Evolutionary conservation across 1,284 basidiomycete genomes (phyloP).

Genomic region (Fomitopsis pinicola): DNA sequence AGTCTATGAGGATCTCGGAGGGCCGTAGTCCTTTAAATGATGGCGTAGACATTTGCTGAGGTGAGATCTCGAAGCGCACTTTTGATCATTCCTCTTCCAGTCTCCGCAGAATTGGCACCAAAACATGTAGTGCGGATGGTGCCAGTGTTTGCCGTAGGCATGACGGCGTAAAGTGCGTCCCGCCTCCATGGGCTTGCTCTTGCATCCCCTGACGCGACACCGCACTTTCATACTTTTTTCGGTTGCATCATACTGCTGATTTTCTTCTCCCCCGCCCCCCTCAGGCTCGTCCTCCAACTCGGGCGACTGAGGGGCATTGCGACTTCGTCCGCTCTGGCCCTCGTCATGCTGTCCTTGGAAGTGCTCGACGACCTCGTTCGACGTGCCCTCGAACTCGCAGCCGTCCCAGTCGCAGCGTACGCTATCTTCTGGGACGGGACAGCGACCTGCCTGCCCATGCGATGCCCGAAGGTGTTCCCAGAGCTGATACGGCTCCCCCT

Average conservation of each 20-base stretch:
- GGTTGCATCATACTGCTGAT: no score
- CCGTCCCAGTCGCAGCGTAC: not conserved
- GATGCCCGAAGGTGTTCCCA: not conserved
- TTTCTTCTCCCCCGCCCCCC: not conserved
- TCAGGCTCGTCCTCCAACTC: not conserved
- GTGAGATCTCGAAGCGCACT: not conserved
- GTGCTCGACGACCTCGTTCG: not conserved
- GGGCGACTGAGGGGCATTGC: not conserved
- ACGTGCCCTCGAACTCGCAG: not conserved
- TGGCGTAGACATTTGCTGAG: not conserved
- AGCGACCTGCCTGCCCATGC: not conserved
- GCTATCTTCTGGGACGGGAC: not conserved
- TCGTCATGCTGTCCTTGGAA: not conserved
- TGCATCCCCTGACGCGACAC: no score
- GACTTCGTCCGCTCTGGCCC: not conserved
- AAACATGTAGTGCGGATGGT: not conserved
- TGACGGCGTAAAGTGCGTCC: not conserved
- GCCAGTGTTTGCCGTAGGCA: not conserved
- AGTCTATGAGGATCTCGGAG: not conserved
- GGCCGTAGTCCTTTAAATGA: not conserved
- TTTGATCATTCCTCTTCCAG: not conserved
- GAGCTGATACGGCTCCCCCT: not conserved
- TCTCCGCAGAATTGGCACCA: not conserved
- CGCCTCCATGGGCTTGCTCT: no score
- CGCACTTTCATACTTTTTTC: not conserved